These are phyloP conservation scores for Daedaleopsis sinensis DNA, from an alignment of 768 basidiomycete species.

Conservation along the genomic window DNA sequence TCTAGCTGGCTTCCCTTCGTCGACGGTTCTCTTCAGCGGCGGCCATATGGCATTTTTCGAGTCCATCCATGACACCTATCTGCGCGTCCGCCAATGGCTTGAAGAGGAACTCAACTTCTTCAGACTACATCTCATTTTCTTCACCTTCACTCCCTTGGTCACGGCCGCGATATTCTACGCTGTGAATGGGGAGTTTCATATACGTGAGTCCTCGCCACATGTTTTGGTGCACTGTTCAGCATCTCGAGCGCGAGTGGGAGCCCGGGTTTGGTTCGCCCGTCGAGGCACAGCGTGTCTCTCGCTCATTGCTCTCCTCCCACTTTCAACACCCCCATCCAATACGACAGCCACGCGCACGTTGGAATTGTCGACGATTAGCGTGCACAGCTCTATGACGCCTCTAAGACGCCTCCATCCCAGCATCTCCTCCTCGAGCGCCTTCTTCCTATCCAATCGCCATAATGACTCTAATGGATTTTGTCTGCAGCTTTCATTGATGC, in stretches of 20 bases:
- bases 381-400: background rate
- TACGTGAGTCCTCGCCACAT: constrained; percentile 20
- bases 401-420: background rate
- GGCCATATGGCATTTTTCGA: constrained; percentile 14
- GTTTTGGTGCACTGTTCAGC: background rate
- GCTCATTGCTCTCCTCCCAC: background rate
- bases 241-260: background rate
- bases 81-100: constrained; percentile 18
- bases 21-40: background rate
- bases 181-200: constrained; percentile 53
- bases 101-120: constrained; percentile 51
- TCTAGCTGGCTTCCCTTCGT: background rate
- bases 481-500: constrained; percentile 53
- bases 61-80: constrained; percentile 2
- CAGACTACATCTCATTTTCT: constrained; percentile 51
- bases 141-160: constrained; percentile 61
- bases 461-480: background rate
- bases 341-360: no score
- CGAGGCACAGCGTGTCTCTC: background rate
- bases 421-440: background rate
- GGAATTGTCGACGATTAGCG: background rate
- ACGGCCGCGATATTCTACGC: constrained; percentile 67
- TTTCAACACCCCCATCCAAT: no score
- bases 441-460: background rate
- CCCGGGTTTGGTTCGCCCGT: no score